Percentiles rank a stretch among this genome's conserved stretches.
Conservation (phyloP, 768 basidiomycete species). For the Lentinula edodes region DNA sequence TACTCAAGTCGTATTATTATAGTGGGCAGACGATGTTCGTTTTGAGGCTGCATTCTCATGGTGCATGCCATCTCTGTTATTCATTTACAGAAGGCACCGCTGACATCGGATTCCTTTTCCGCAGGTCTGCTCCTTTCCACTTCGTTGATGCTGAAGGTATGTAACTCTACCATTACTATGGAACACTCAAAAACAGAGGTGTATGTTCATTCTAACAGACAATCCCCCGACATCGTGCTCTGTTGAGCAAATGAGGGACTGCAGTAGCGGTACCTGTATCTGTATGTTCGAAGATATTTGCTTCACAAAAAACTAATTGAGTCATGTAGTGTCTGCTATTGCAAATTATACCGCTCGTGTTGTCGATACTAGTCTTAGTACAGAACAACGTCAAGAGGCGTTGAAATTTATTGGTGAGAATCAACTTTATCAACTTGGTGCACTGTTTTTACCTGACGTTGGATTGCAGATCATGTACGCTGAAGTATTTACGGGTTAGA, state of each 20-base stretch:
- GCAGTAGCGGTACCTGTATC: conserved; percentile 31
- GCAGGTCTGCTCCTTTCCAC: conserved; percentile 37
- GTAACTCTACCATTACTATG: conserved; percentile 8
- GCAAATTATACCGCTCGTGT: conserved; percentile 53
- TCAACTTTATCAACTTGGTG: not conserved
- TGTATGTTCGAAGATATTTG: conserved; percentile 27
- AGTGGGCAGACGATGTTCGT: conserved; percentile 51
- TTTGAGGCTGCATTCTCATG: conserved; percentile 30
- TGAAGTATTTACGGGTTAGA: not conserved
- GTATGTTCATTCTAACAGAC: conserved; percentile 17
- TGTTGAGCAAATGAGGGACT: conserved; percentile 41
- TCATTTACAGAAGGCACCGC: too few relatives aligned
- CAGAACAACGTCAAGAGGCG: conserved; percentile 42
- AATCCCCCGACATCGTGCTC: conserved; percentile 44
- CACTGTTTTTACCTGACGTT: not conserved
- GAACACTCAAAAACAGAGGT: not conserved
- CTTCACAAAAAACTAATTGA: conserved; percentile 7
- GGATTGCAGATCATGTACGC: conserved; percentile 2
- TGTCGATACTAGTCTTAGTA: conserved; percentile 33
- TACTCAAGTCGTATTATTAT: not conserved
- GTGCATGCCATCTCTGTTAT: too few relatives aligned
- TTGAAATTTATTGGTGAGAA: conserved; percentile 43
- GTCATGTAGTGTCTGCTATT: conserved; percentile 40
- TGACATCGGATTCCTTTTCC: conserved; percentile 17
- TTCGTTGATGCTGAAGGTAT: conserved; percentile 46